phyloP scores from a whole-genome alignment of 1,284 basidiomycete genomes.

The Schizophyllum amplum region DNA sequence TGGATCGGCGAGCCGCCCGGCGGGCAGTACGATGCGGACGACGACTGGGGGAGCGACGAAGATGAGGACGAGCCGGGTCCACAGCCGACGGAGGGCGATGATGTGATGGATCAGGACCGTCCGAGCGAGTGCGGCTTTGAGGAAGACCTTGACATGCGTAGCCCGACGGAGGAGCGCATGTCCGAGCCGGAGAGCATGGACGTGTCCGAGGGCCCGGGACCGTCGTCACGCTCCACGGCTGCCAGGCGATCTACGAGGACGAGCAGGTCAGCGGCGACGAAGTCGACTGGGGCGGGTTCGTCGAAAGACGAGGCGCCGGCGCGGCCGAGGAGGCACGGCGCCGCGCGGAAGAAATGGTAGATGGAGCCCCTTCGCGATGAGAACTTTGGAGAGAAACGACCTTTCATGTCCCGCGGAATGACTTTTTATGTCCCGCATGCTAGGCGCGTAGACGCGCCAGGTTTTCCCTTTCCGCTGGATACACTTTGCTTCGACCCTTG shows the following conservation, averaged over 20 bases:
- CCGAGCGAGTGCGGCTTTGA: background rate
- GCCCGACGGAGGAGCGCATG: constrained; percentile 13
- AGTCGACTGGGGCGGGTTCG: background rate
- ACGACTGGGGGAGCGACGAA: constrained; percentile 38
- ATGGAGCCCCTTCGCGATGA: background rate
- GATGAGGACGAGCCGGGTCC: constrained; percentile 32
- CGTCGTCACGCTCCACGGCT: constrained; percentile 1
- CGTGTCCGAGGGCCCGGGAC: constrained; percentile 9
- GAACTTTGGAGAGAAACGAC: too few species aligned
- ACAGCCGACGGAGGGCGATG: background rate
- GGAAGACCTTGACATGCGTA: background rate
- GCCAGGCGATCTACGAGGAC: background rate
- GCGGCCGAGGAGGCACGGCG: background rate
- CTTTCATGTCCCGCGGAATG: too few species aligned
- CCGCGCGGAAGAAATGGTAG: background rate
- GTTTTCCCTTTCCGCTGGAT: too few species aligned
- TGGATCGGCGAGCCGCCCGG: constrained; percentile 38
- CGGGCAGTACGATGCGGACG: constrained; percentile 35
- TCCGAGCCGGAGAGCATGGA: constrained; percentile 10
- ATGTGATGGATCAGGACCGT: background rate
- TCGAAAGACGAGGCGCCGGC: background rate
- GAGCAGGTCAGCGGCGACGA: background rate
- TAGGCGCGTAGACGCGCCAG: too few species aligned
- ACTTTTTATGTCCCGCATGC: too few species aligned
- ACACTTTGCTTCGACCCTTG: background rate